Percentiles rank a stretch among this genome's conserved stretches.
These are phyloP conservation scores for Aspergillus quadricinctus DNA, from an alignment of 2,329 filamentous ascomycete species.

Conservation along the genomic window DNA sequence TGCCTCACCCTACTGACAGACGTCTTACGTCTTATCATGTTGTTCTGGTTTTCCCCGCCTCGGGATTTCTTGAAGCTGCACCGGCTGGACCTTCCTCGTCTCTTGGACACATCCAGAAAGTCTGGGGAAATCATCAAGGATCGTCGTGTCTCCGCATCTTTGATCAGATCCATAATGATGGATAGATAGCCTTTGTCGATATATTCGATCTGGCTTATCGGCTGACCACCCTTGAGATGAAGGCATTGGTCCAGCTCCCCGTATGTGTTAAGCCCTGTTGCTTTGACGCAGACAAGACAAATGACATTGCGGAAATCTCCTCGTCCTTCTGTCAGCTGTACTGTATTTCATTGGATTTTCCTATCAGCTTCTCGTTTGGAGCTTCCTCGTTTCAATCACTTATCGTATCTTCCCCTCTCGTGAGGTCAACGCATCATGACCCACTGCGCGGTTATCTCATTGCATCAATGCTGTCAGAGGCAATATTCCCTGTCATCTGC, in stretches of 20 bases:
- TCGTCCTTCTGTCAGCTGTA: background rate
- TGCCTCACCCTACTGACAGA: background rate
- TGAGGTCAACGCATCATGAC: background rate
- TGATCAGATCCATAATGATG: background rate
- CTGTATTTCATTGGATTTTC: background rate
- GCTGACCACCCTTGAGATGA: background rate
- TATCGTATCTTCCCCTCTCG: conserved; percentile 3
- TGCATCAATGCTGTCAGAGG: background rate
- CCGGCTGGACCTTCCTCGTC: conserved; percentile 12
- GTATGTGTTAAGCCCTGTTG: background rate
- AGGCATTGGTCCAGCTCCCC: background rate
- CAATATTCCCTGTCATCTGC: background rate
- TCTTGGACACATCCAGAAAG: background rate
- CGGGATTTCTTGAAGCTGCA: background rate
- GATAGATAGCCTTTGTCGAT: background rate
- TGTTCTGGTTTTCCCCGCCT: background rate
- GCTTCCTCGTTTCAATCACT: conserved; percentile 13
- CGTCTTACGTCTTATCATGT: background rate
- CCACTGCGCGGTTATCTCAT: background rate
- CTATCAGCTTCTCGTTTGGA: conserved; percentile 14
- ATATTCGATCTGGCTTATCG: background rate
- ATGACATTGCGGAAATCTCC: background rate
- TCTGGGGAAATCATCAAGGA: background rate
- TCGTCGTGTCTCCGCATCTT: conserved; percentile 5
- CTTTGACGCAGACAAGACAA: background rate